Base-by-base conservation (phyloP, 2,329 filamentous ascomycete species). In the Lachnellula cervina region DNA sequence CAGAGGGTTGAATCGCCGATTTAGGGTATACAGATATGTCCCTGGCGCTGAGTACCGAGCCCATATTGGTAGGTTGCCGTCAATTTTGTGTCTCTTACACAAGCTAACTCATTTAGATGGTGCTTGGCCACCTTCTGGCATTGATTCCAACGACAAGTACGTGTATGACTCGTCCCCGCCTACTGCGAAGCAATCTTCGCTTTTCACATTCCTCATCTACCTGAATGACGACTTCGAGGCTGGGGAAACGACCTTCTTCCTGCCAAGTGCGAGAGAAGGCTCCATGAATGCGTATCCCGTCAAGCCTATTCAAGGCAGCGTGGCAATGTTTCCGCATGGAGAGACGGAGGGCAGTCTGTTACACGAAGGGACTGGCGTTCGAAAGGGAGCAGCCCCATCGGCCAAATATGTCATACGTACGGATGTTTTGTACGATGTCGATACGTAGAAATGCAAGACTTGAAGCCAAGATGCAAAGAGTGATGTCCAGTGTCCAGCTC, bases 191-290 rank as follows among this genome's bases (percentile, higher is more conserved):
- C 85, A 88, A 68, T 87, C 83, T 25, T 87, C 83, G 0, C 72
- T 88, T 2, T 88, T 86, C 61, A 88, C 85, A 0, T 88, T 88
- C 65, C 69, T 88, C 16, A 77, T 88, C 2, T 88, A 88, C 61
- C 74, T 88, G 2, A 88, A 88, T 49, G 85, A 88, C 59, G 85
- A 89, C 55, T 89, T 89, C 52, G 81, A 86, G 61, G 84, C 83
- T 9, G 86, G 86, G 23, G 85, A 89, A 68, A 89, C 86, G 0
- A 88, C 84, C 0, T 89, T 87, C 64, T 89, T 89, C 68, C 69
- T 88, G 4, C 86, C 86, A 0, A 83, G 80, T 4, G 75, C 79
- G 0, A 74, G 77, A 17, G 86, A 89, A 59, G 86, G 86, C 0
- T 78, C 77, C 0, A 77, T 89, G 61, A 88, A 89, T 62, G 86